Conservation (phyloP, 192 early-diverging fungal genomes). For the Lobosporangium transversale region DNA sequence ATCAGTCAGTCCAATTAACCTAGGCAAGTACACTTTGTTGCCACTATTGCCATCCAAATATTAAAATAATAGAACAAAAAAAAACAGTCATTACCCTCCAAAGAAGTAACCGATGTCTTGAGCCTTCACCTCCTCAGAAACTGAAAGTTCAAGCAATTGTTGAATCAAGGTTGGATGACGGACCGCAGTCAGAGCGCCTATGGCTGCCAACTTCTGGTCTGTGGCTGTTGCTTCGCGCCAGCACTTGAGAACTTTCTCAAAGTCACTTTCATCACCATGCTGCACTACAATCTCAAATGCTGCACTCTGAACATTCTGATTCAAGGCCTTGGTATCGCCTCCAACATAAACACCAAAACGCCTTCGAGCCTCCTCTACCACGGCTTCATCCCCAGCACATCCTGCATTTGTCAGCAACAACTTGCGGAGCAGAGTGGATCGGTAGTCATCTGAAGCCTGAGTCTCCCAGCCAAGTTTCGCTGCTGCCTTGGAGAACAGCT, state of each 20-base stretch:
- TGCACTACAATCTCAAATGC: conserved; percentile 79
- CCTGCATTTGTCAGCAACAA: conserved; percentile 80
- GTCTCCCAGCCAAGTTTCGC: conserved; percentile 83
- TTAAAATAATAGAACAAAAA: neutral
- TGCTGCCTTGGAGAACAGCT: conserved; percentile 80
- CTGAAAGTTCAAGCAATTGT: conserved; percentile 67
- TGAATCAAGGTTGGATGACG: conserved; percentile 66
- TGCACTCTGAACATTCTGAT: conserved; percentile 75
- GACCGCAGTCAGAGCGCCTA: conserved; percentile 68
- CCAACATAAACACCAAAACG: conserved; percentile 75
- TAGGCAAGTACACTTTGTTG: too few species aligned
- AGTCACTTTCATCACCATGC: conserved; percentile 69
- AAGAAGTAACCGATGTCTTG: conserved; percentile 75
- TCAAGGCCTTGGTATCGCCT: conserved; percentile 74
- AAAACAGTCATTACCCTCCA: conserved; percentile 31
- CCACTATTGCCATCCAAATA: too few species aligned
- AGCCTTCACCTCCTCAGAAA: conserved; percentile 73
- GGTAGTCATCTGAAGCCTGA: conserved; percentile 74
- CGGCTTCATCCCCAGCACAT: conserved; percentile 67
- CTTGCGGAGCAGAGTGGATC: conserved; percentile 77
- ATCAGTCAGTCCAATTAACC: too few species aligned
- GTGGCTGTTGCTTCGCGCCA: conserved; percentile 67
- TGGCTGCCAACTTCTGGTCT: conserved; percentile 76
- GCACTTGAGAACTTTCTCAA: conserved; percentile 69
- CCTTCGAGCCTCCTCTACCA: conserved; percentile 71